Percentiles rank a stretch among this genome's conserved stretches.
Conservation (phyloP, 176 grass and related monocot genomes). For the Olyra latifolia region DNA sequence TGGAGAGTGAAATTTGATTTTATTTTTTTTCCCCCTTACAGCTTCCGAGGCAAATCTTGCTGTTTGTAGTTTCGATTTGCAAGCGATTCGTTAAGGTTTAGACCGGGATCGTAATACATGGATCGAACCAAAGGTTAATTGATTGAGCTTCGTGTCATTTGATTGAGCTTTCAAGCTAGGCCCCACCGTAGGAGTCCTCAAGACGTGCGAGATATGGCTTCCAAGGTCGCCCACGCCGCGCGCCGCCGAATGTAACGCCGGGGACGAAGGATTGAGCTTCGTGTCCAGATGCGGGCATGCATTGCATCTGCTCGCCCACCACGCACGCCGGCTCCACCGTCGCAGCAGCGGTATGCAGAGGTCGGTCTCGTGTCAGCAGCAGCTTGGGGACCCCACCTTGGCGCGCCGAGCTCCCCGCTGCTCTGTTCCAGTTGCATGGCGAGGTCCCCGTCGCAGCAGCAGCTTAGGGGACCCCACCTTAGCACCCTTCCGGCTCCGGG, state of each 20-base stretch:
- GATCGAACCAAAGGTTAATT: background rate
- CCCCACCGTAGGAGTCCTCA: background rate
- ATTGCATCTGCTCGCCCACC: slow-evolving; percentile 69
- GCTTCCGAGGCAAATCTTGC: background rate
- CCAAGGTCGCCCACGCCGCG: background rate
- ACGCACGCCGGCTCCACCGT: slow-evolving; percentile 58
- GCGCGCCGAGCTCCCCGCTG: background rate
- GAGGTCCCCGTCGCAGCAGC: slow-evolving; percentile 4
- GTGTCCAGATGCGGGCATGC: background rate
- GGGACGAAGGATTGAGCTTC: background rate
- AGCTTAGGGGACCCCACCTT: no score
- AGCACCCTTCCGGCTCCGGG: background rate
- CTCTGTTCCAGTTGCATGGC: background rate
- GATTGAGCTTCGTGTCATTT: background rate
- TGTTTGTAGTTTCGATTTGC: background rate
- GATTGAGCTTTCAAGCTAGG: background rate
- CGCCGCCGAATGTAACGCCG: background rate
- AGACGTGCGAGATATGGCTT: slow-evolving; percentile 6
- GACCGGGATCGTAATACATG: background rate
- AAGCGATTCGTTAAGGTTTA: background rate
- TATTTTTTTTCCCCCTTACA: background rate
- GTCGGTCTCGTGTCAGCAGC: slow-evolving; percentile 31
- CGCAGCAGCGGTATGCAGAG: background rate
- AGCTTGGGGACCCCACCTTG: background rate
- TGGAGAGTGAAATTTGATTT: background rate